Conservation (phyloP, 176 grass and related monocot species). For the Musa troglodytarum region DNA sequence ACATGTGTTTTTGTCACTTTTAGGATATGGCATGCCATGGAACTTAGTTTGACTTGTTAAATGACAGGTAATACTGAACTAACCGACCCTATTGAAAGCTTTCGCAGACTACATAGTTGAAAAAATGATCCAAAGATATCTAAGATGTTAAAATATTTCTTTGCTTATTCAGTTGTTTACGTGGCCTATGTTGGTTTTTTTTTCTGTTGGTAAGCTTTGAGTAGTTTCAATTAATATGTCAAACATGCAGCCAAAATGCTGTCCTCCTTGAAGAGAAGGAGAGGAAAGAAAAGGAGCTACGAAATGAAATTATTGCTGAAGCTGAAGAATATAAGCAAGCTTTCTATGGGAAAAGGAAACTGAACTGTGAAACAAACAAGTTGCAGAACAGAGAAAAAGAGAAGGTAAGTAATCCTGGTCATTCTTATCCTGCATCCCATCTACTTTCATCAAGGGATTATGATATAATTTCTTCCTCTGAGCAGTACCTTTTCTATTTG, state of each 20-base stretch:
- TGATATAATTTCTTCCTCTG: not conserved
- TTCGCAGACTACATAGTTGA: too few relatives aligned
- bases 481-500: not conserved
- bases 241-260: conserved; percentile 19
- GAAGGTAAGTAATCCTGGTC: not conserved
- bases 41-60: not conserved
- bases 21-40: not conserved
- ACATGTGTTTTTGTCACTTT: too few relatives aligned
- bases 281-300: conserved; percentile 13
- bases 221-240: not conserved
- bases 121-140: not conserved
- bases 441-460: not conserved
- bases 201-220: too few relatives aligned
- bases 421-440: not conserved
- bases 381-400: conserved; percentile 15
- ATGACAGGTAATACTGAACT: too few relatives aligned
- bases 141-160: too few relatives aligned
- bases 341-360: conserved; percentile 19
- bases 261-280: conserved; percentile 23
- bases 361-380: conserved; percentile 24
- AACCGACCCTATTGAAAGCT: too few relatives aligned
- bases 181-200: not conserved
- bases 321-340: conserved; percentile 19
- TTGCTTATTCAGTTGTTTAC: too few relatives aligned
- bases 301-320: conserved; percentile 12